Evolutionary conservation across 2,329 filamentous ascomycete species (phyloP).

Genomic region (Cyanodermella asteris): DNA sequence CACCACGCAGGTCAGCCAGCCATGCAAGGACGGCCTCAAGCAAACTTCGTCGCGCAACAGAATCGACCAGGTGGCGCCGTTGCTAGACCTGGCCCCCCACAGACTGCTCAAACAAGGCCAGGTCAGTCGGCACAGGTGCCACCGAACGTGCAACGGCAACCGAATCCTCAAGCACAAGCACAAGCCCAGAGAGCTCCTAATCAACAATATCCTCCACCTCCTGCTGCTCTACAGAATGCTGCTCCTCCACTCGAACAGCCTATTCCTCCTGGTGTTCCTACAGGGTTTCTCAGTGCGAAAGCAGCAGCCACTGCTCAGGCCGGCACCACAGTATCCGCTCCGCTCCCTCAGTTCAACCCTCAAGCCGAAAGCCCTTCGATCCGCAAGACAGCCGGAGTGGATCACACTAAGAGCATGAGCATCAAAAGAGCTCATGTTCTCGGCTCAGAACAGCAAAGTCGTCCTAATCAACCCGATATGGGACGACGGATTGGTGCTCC

Average conservation of each 20-base stretch:
- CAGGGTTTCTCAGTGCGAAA: constrained; percentile 50
- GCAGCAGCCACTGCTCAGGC: constrained; percentile 36
- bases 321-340: constrained; percentile 19
- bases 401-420: constrained; percentile 57
- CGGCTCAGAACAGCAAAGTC: constrained; percentile 17
- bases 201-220: no score
- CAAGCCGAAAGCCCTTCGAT: constrained; percentile 65
- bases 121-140: no score
- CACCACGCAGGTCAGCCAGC: no score
- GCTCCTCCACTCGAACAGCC: no score
- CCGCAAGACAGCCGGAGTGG: constrained; percentile 68
- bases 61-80: no score
- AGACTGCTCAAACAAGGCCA: no score
- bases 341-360: constrained; percentile 43
- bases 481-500: constrained; percentile 29
- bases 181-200: constrained; percentile 1
- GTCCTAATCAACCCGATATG: constrained; percentile 24
- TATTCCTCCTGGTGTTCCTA: constrained; percentile 17
- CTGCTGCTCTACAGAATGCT: constrained; percentile 6
- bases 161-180: constrained; percentile 2
- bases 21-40: no score
- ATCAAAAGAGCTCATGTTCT: constrained; percentile 29
- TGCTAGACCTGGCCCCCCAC: no score
- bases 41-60: no score
- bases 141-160: no score